phyloP scores from a whole-genome alignment of 177 flowering plant genomes.

The Vitis hybrid region DNA sequence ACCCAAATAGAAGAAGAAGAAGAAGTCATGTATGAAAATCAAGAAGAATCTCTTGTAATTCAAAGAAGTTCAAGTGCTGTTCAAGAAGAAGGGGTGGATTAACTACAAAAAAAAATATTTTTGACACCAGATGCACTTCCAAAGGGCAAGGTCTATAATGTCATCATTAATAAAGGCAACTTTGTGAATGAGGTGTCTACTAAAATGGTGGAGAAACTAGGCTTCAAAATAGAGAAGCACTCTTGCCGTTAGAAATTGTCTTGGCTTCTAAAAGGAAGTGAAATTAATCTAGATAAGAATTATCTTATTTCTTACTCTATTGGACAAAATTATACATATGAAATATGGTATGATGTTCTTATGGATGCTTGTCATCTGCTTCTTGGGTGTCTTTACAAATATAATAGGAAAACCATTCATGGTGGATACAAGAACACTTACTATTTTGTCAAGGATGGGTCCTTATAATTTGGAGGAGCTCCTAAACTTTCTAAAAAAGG shows the following conservation, averaged over 20 bases:
- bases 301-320: not conserved
- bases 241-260: not conserved
- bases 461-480: not conserved
- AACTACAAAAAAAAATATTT: not conserved
- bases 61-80: too few species aligned
- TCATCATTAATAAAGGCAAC: not conserved
- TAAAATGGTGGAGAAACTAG: not conserved
- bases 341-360: not conserved
- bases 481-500: not conserved
- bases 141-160: not conserved
- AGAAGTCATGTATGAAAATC: not conserved
- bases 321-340: not conserved
- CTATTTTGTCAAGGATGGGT: not conserved
- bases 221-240: not conserved
- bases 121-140: not conserved
- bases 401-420: not conserved
- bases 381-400: not conserved
- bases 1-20: not conserved
- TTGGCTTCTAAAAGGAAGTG: not conserved
- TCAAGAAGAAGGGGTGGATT: too few species aligned
- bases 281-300: not conserved
- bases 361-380: conserved; percentile 6
- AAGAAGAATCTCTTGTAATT: not conserved
- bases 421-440: not conserved
- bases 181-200: too few species aligned